These are phyloP conservation scores for Epichloe festucae DNA, from an alignment of 2,329 filamentous ascomycete species.

Conservation along the genomic window DNA sequence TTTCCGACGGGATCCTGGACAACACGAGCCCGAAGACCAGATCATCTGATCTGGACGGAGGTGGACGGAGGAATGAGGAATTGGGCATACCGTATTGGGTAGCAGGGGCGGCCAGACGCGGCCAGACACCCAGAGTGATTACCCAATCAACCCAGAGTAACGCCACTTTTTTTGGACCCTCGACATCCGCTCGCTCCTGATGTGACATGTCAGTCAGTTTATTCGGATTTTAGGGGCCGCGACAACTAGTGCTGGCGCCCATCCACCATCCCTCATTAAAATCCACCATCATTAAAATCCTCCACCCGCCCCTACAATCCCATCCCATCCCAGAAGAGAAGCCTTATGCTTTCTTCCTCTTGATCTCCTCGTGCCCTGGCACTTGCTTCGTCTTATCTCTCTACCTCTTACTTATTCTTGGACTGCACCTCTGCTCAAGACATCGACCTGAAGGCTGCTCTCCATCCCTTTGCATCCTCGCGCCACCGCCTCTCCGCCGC, in stretches of 20 bases:
- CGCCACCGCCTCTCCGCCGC: not conserved
- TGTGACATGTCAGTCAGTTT: not conserved
- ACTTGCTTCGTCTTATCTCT: not conserved
- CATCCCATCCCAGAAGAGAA: not conserved
- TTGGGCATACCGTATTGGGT: too few species aligned
- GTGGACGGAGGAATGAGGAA: too few species aligned
- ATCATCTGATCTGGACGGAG: too few species aligned
- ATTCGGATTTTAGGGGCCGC: not conserved
- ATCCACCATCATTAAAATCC: constrained; percentile 1
- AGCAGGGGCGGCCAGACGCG: too few species aligned
- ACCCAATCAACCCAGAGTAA: not conserved
- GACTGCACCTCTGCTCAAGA: not conserved
- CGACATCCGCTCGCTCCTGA: constrained; percentile 1
- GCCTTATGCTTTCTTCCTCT: not conserved
- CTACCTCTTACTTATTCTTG: not conserved
- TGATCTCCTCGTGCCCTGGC: not conserved
- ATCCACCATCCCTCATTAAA: constrained; percentile 4
- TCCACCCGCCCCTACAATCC: not conserved
- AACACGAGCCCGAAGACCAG: too few species aligned
- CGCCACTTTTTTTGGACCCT: constrained; percentile 1
- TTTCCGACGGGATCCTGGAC: too few species aligned
- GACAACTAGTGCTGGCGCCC: not conserved
- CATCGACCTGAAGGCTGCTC: not conserved
- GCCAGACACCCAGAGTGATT: too few species aligned
- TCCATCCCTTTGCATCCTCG: not conserved